Evolutionary conservation across 495 filamentous ascomycete species (phyloP).

Genomic region (Penicillium flavigenum): DNA sequence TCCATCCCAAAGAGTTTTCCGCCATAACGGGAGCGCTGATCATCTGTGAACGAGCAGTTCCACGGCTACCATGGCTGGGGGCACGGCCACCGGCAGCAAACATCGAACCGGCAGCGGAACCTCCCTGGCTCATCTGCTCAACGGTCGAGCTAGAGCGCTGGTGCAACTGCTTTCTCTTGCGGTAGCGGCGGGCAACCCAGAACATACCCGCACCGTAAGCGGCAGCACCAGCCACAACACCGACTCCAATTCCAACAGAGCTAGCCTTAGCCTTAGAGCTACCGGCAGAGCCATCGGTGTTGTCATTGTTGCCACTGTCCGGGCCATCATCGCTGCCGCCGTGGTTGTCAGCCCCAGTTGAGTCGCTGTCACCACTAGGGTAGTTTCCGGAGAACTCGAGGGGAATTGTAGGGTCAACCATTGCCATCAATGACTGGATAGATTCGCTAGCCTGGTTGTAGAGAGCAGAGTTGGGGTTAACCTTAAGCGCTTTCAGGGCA

Average conservation of each 20-base stretch:
- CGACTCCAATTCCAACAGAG: slow-evolving; percentile 80
- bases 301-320: slow-evolving; percentile 36
- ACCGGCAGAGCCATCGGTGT: slow-evolving; percentile 47
- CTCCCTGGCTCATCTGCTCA: slow-evolving; percentile 50
- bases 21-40: slow-evolving; percentile 88
- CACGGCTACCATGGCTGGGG: slow-evolving; percentile 59
- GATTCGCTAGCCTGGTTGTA: slow-evolving; percentile 63
- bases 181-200: slow-evolving; percentile 89
- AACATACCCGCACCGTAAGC: slow-evolving; percentile 99
- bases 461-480: slow-evolving; percentile 64
- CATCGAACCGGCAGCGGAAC: slow-evolving; percentile 31
- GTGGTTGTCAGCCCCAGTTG: slow-evolving; percentile 16
- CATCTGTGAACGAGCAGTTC: slow-evolving; percentile 69
- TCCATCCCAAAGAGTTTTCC: slow-evolving; percentile 98
- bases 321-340: slow-evolving; percentile 28
- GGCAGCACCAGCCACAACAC: slow-evolving; percentile 74
- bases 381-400: slow-evolving; percentile 60
- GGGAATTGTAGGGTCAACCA: slow-evolving; percentile 84
- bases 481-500: slow-evolving; percentile 61
- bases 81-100: slow-evolving; percentile 44
- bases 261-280: slow-evolving; percentile 59
- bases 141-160: slow-evolving; percentile 65
- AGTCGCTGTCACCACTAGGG: slow-evolving; percentile 30
- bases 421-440: slow-evolving; percentile 64
- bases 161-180: slow-evolving; percentile 79